Base-by-base conservation (phyloP, 1,139 yeast species). In the Pichia sp. region DNA sequence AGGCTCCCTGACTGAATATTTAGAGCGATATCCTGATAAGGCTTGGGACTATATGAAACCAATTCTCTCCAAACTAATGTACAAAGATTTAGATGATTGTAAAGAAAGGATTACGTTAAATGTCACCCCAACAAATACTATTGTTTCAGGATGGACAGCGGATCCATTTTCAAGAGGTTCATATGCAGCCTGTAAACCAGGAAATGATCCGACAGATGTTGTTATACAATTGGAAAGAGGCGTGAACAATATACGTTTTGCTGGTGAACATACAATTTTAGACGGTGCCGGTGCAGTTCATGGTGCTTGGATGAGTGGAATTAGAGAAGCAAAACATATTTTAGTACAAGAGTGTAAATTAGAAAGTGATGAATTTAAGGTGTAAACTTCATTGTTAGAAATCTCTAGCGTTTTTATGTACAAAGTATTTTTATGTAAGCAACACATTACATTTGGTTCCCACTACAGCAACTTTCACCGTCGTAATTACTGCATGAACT, bases 221-320 rank as follows among this genome's bases (percentile, higher is more conserved):
- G 69, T 80, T 4, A 61, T 80, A 6, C 75, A 81, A 6, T 68
- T 85, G 45, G 71, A 73, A 31, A 72, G 74, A 29, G 86, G 85
- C 0, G 40, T 63, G 20, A 57, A 46, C 1, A 66, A 67, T 9
- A 65, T 87, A 5, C 65, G 94, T 36, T 87, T 87, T 68, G 95
- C 95, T 0, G 96, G 96, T 7, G 96, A 87, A 59, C 95, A 87
- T 59, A 83, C 95, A 0, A 76, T 81, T 28, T 63, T 74, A 55
- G 92, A 86, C 51, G 96, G 95, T 5, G 82, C 87, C 16, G 96
- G 96, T 1, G 87, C 95, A 57, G 90, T 84, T 10, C 94, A 87
- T 62, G 87, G 92, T 12, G 89, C 89, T 5, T 79, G 84, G 76
- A 66, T 69, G 60, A 80, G 90, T 59, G 96, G 96, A 0, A 64